Conservation (phyloP, 192 early-diverging fungal genomes). For the Neocallimastix lanati region DNA sequence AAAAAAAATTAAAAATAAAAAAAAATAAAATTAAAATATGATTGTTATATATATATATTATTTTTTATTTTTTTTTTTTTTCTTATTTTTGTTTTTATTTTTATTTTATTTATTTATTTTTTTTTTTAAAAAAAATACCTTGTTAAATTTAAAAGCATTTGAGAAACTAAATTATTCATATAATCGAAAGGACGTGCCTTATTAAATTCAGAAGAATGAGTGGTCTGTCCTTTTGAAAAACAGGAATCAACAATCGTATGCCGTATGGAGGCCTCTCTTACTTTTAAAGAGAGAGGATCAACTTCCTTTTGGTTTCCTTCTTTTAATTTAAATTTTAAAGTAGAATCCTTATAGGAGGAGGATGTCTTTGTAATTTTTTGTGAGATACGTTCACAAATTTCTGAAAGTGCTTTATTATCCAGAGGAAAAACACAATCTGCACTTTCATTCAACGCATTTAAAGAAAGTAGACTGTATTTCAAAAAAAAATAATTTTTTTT, state of each 20-base stretch:
- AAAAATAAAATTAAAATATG: neutral
- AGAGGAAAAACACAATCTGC: slow-evolving; percentile 31
- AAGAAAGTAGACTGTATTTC: slow-evolving; percentile 15
- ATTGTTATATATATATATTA: neutral
- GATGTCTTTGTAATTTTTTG: neutral
- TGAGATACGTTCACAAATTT: slow-evolving; percentile 17
- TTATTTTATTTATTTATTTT: too few relatives aligned
- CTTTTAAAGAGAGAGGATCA: slow-evolving; percentile 10
- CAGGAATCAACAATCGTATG: neutral
- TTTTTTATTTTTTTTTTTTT: too few relatives aligned
- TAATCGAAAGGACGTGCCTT: neutral
- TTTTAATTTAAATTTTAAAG: neutral
- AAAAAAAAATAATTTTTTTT: too few relatives aligned
- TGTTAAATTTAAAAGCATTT: neutral
- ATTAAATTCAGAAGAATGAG: neutral
- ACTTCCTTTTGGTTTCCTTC: neutral
- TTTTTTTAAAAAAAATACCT: neutral
- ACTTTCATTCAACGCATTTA: slow-evolving; percentile 15
- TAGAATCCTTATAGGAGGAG: slow-evolving; percentile 1
- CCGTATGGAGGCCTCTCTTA: neutral
- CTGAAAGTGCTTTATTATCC: slow-evolving; percentile 29
- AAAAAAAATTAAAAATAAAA: too few relatives aligned
- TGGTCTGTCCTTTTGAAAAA: neutral
- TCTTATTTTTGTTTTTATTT: too few relatives aligned
- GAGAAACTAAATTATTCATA: neutral